phyloP scores from a whole-genome alignment of 1,139 yeast genomes.

The Yamadazyma siamensis region DNA sequence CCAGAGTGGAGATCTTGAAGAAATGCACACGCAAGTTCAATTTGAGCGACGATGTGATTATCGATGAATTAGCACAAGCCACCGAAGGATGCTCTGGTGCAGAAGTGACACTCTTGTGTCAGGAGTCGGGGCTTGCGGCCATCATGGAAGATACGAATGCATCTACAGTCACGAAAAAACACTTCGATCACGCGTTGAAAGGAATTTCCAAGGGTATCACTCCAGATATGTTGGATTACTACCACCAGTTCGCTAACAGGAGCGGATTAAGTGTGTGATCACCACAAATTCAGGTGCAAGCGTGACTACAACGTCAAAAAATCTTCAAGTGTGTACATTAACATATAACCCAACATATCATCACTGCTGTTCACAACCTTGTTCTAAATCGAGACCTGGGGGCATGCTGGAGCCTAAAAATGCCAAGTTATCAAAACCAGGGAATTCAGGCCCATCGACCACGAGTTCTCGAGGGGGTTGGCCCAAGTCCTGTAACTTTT shows the following conservation, averaged over 20 bases:
- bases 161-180: conserved; percentile 50
- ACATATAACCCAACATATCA: conserved; percentile 4
- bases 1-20: conserved; percentile 69
- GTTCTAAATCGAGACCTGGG: conserved; percentile 41
- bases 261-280: conserved; percentile 30
- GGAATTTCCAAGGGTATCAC: conserved; percentile 79
- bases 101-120: conserved; percentile 86
- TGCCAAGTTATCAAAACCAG: conserved; percentile 46
- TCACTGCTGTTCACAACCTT: conserved; percentile 32
- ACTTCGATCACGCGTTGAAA: conserved; percentile 67
- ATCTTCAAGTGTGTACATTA: background rate
- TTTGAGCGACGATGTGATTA: conserved; percentile 44
- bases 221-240: conserved; percentile 75
- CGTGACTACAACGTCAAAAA: background rate
- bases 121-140: conserved; percentile 92
- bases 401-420: conserved; percentile 46
- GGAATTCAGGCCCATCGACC: conserved; percentile 62
- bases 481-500: conserved; percentile 75
- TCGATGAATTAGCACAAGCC: conserved; percentile 46
- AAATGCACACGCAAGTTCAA: conserved; percentile 60
- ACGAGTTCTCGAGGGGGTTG: conserved; percentile 83
- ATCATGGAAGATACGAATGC: conserved; percentile 73
- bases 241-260: conserved; percentile 57
- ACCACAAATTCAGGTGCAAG: background rate
- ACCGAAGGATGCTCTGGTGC: conserved; percentile 97